Percentiles rank a stretch among this genome's conserved stretches.
Evolutionary conservation across 1,284 basidiomycete species (phyloP).

Genomic region (Cutaneotrichosporon sp.): DNA sequence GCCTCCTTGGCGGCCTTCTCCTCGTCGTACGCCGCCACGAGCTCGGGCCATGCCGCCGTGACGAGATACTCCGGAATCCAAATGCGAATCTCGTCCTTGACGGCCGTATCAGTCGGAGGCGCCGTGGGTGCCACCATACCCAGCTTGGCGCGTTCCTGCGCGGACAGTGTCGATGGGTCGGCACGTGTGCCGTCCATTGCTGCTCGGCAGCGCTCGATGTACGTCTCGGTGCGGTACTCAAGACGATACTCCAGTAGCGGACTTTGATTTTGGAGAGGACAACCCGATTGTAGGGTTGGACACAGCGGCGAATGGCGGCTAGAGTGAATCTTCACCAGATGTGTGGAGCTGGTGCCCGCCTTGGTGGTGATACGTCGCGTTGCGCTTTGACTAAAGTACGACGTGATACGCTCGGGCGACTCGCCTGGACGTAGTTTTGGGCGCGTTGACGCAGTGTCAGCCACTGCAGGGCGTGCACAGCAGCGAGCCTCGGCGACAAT

Average conservation of each 20-base stretch:
- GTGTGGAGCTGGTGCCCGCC: neutral
- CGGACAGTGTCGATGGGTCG: constrained; percentile 25
- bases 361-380: neutral
- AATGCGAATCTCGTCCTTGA: constrained; percentile 25
- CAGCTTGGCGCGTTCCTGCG: constrained; percentile 12
- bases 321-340: constrained; percentile 33
- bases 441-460: neutral
- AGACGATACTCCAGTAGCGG: constrained; percentile 36
- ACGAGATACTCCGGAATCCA: constrained; percentile 37
- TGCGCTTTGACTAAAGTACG: constrained; percentile 16
- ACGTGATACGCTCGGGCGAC: constrained; percentile 13
- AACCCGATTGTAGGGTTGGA: no score
- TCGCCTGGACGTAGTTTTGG: neutral
- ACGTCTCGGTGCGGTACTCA: constrained; percentile 24
- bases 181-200: constrained; percentile 38
- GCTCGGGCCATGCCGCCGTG: constrained; percentile 29
- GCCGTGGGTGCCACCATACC: constrained; percentile 23
- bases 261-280: neutral
- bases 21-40: constrained; percentile 25
- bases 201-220: constrained; percentile 24
- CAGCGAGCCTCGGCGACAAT: constrained; percentile 27
- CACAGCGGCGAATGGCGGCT: constrained; percentile 31
- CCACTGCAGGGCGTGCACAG: neutral
- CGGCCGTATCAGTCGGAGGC: neutral
- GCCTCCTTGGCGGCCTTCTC: constrained; percentile 21